Evolutionary conservation across 805 yeast species (phyloP).

Genomic region (Sporopachydermia lactativora): DNA sequence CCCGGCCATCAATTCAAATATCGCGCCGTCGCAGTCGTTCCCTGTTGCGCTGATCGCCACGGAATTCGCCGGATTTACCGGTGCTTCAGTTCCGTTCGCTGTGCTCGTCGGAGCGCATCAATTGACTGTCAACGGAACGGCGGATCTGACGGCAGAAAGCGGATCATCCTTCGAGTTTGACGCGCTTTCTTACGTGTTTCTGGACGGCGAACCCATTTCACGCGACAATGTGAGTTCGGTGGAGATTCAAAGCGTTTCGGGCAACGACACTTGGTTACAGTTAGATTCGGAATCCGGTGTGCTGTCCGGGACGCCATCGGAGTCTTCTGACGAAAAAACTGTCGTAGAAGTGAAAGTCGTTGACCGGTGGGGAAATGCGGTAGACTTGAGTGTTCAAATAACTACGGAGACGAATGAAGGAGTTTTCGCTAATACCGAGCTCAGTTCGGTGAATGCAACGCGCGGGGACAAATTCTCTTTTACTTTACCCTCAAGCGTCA

Average conservation of each 20-base stretch:
- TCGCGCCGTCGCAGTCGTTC: conserved; percentile 76
- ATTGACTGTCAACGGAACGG: conserved; percentile 50
- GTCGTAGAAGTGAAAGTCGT: conserved; percentile 41
- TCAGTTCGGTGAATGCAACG: conserved; percentile 56
- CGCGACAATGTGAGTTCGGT: no score
- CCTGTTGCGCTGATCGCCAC: conserved; percentile 65
- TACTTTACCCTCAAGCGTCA: conserved; percentile 39
- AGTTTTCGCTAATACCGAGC: conserved; percentile 37
- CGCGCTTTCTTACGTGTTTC: conserved; percentile 49
- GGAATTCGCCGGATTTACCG: conserved; percentile 62
- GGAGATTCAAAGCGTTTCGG: conserved; percentile 40
- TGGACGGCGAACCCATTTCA: conserved; percentile 44
- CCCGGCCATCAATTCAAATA: conserved; percentile 70
- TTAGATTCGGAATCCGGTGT: conserved; percentile 26
- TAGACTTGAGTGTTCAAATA: conserved; percentile 40
- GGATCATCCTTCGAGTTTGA: conserved; percentile 37
- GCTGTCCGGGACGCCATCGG: conserved; percentile 41
- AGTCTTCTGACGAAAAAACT: conserved; percentile 21
- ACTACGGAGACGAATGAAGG: no score
- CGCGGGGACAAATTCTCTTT: conserved; percentile 45
- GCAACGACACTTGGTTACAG: conserved; percentile 39
- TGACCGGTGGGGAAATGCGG: conserved; percentile 48
- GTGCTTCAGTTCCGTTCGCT: conserved; percentile 53
- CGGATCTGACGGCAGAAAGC: conserved; percentile 53
- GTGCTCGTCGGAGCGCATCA: conserved; percentile 82